Evolutionary conservation across 2,329 filamentous ascomycete genomes (phyloP).

Genomic region (Penicillium sp.): DNA sequence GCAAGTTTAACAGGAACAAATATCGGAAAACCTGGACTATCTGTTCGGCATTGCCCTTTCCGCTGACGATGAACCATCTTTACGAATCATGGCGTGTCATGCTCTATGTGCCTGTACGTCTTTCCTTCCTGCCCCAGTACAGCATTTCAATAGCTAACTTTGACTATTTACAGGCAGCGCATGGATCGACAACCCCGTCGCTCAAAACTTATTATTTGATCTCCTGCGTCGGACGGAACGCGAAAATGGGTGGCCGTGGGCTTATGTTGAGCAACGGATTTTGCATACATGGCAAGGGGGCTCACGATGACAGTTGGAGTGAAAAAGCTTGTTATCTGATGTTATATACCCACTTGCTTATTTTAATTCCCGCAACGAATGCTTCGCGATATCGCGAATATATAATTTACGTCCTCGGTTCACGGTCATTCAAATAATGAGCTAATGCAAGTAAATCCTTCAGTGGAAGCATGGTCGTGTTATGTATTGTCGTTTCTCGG

Average conservation of each 20-base stretch:
- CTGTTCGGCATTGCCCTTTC: slow-evolving; percentile 37
- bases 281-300: slow-evolving; percentile 25
- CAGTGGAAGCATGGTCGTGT: too few relatives aligned
- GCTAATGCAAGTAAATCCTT: too few relatives aligned
- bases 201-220: slow-evolving; percentile 20
- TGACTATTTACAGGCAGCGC: slow-evolving; percentile 21
- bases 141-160: neutral
- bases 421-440: too few relatives aligned
- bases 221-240: slow-evolving; percentile 18
- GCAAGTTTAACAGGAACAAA: slow-evolving; percentile 18
- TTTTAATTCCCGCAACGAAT: neutral
- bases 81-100: slow-evolving; percentile 36
- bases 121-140: neutral
- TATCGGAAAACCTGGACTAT: slow-evolving; percentile 29
- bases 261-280: slow-evolving; percentile 22
- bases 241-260: slow-evolving; percentile 25
- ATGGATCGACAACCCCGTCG: slow-evolving; percentile 32
- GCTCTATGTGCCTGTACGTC: slow-evolving; percentile 34
- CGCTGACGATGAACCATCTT: slow-evolving; percentile 33
- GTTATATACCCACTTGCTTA: neutral
- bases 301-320: slow-evolving; percentile 12
- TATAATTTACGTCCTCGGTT: neutral
- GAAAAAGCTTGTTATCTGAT: neutral
- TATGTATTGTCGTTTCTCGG: too few relatives aligned
- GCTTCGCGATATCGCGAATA: neutral